Evolutionary conservation across 2,329 filamentous ascomycete genomes (phyloP), one percentile per base, ranked within the genome.

Genomic region (Colletotrichum destructivum): DNA sequence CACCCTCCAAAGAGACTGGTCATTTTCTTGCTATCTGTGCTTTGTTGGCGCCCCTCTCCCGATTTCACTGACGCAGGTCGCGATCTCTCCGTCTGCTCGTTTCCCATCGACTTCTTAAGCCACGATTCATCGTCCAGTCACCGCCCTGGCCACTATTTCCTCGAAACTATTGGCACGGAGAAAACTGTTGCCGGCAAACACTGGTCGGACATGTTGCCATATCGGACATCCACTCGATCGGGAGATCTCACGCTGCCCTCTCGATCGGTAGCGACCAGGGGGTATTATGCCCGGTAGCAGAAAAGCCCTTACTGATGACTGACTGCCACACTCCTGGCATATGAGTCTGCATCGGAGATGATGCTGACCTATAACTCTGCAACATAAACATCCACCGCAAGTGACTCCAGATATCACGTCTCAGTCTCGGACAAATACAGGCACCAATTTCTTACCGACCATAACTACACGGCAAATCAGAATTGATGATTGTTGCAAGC

Each of bases 11-110:
- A 21, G 16, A 64, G 66, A 57, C 42, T 21, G 9, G 38, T 64
- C 66, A 64, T 38, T 52, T 59, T 68, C 44, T 38, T 52, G 31
- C 26, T 44, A 59, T 64, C 66, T 51, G 52, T 65, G 61, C 61
- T 44, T 38, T 64, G 35, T 44, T 59, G 51, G 21, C 35, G n/a
- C 57, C 42, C 65, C 64, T 38, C 42, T 26, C 23, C 35, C 15
- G 21, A 23, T 40, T 42, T 18, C 9, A 31, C 44, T 44, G 31
- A 35, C 64, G n/a, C 38, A 31, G 46, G 40, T 51, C 31, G 21
- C 31, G 59, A 49, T n/a, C n/a, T 68, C 40, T 63, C 55, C 38
- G 46, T 55, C 21, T 23, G 21, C 23, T 52, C 62, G 9, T 51
- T 26, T 35, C 15, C 23, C 35, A 26, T 35, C 49, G 51, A 23